Conservation (phyloP, 1,284 basidiomycete genomes). For the Cystobasidium slooffiae region DNA sequence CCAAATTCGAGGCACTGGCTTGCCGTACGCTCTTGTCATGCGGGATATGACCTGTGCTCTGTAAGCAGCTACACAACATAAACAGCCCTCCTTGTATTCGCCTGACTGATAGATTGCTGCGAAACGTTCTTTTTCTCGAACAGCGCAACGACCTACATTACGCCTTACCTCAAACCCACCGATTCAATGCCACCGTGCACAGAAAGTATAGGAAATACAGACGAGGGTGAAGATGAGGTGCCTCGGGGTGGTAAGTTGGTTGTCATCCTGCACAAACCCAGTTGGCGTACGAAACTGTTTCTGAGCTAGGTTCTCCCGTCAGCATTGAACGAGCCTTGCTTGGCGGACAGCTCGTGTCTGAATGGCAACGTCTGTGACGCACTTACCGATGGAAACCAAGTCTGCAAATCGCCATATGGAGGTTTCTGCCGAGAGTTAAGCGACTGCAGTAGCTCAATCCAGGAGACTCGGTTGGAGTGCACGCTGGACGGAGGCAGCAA, state of each 20-base stretch:
- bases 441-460: background rate
- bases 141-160: background rate
- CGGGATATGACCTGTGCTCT: background rate
- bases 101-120: background rate
- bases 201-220: background rate
- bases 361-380: slow-evolving; percentile 1
- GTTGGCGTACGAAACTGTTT: background rate
- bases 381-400: background rate
- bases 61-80: background rate
- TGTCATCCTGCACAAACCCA: background rate
- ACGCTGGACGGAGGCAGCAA: background rate
- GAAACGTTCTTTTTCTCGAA: background rate
- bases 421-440: background rate
- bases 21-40: background rate
- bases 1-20: background rate
- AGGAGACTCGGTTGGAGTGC: background rate
- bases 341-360: background rate
- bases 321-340: background rate
- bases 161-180: background rate
- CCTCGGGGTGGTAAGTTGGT: background rate
- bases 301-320: background rate
- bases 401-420: background rate
- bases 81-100: background rate
- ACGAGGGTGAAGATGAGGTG: background rate
- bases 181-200: background rate